Evolutionary conservation across 2,329 filamentous ascomycete genomes (phyloP).

Genomic region (Phyllosticta ampelicida): DNA sequence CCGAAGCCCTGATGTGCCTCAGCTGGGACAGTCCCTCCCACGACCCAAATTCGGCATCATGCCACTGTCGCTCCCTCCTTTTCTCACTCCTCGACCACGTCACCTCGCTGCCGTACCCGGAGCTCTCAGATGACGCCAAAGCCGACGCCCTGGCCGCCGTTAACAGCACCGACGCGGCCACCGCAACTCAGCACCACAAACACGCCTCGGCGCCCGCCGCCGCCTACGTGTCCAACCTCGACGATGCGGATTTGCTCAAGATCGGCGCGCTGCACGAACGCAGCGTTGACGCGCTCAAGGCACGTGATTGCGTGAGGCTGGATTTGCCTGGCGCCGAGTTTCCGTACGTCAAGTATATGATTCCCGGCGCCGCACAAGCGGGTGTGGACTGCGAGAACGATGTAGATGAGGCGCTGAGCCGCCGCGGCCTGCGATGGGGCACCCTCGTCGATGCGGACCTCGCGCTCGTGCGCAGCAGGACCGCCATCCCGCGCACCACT

Average conservation of each 20-base stretch:
- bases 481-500: conserved; percentile 44
- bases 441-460: conserved; percentile 43
- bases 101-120: neutral
- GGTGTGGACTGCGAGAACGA: conserved; percentile 19
- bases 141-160: neutral
- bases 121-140: neutral
- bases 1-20: conserved; percentile 52
- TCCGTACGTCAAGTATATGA: conserved; percentile 47
- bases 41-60: neutral
- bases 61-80: conserved; percentile 14
- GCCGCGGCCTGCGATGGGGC: conserved; percentile 47
- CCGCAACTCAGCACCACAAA: neutral
- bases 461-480: conserved; percentile 43
- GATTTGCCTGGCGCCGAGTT: conserved; percentile 23
- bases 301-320: conserved; percentile 17
- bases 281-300: conserved; percentile 17
- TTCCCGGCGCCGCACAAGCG: conserved; percentile 19
- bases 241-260: conserved; percentile 30
- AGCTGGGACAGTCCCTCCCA: neutral
- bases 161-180: neutral
- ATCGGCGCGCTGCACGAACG: conserved; percentile 33
- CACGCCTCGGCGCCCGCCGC: conserved; percentile 6
- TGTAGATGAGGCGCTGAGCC: conserved; percentile 34
- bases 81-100: conserved; percentile 6
- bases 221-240: conserved; percentile 21